A percentile compares a stretch with the other conserved stretches of the same genome.
Evolutionary conservation across 2,329 filamentous ascomycete species (phyloP).

Genomic region (Aspergillus sp.): DNA sequence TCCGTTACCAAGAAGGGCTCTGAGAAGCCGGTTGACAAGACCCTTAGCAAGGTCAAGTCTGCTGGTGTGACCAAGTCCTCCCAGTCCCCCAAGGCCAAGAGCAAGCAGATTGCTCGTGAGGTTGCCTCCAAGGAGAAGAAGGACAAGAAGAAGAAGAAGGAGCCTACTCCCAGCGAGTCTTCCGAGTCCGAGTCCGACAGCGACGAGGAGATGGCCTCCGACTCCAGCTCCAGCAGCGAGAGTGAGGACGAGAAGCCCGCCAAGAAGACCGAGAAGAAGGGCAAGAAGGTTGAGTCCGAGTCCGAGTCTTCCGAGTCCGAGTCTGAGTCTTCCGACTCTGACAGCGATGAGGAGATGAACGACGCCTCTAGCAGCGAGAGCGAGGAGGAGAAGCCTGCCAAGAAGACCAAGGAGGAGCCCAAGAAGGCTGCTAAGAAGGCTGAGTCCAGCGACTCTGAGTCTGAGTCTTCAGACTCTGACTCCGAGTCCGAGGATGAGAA

Average conservation of each 20-base stretch:
- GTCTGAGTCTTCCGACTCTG: slow-evolving; percentile 33
- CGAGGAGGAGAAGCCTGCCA: slow-evolving; percentile 41
- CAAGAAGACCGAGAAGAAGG: slow-evolving; percentile 30
- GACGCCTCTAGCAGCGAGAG: slow-evolving; percentile 36
- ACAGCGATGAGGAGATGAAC: slow-evolving; percentile 36
- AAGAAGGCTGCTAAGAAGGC: slow-evolving; percentile 30
- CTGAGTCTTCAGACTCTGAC: slow-evolving; percentile 31
- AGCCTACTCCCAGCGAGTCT: slow-evolving; percentile 38
- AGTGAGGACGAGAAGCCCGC: slow-evolving; percentile 43
- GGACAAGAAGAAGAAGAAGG: slow-evolving; percentile 48
- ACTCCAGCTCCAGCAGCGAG: slow-evolving; percentile 33
- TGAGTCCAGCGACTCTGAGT: slow-evolving; percentile 32
- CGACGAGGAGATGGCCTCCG: slow-evolving; percentile 33
- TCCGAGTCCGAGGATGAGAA: slow-evolving; percentile 40
- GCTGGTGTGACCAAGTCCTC: slow-evolving; percentile 48
- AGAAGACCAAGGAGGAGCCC: slow-evolving; percentile 30
- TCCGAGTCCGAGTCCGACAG: slow-evolving; percentile 37
- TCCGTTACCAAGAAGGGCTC: slow-evolving; percentile 37
- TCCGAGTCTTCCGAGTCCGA: slow-evolving; percentile 34
- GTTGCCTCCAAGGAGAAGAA: slow-evolving; percentile 44
- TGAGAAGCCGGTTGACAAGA: slow-evolving; percentile 45
- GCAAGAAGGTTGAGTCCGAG: slow-evolving; percentile 33
- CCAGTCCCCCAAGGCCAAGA: slow-evolving; percentile 47
- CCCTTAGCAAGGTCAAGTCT: slow-evolving; percentile 51
- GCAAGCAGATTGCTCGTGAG: slow-evolving; percentile 47